Evolutionary conservation across 2,329 filamentous ascomycete species (phyloP), one percentile per base, ranked within the genome.

Genomic region (Uncinocarpus reesii): DNA sequence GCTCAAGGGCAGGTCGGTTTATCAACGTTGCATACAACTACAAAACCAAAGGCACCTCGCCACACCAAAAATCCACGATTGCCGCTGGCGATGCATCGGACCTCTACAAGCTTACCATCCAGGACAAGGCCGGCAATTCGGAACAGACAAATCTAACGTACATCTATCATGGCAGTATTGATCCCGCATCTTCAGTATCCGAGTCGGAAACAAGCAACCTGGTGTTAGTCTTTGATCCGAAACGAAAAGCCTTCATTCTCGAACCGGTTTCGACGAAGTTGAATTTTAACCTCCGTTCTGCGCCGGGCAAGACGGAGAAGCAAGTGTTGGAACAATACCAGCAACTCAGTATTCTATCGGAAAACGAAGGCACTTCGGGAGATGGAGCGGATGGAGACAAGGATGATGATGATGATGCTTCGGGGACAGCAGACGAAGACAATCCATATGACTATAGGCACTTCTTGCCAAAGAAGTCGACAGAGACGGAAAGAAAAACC

Each of bases 241-340:
- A 74, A 15, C 80, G 79, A 45, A 80, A 90, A 59, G 82, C 77
- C 48, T 92, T 92, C 56, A 80, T 92, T 23, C 75, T 95, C 47
- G 87, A 95, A 68, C 80, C 80, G 44, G 72, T 95, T 47, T 79
- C 86, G 61, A 83, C 81, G n/a, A 81, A 81, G 32, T 84, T 94
- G 66, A 82, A 86, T 59, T 89, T 95, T 82, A 95, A 95, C 64
- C 69, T 95, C 47, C 80, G 78, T 45, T 79, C 76, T 48, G 80
- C 80, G 11, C 85, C 83, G 2, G 77, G 74, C 55, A 81, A 83
- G 58, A 70, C 73, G 47, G 78, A 86, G 46, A 76, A 77, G 24
- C 78, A 75, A 58, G 71, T 93, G 34, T 74, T 78, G 41, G 75
- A 79, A 42, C 75, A 82, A 59, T 81, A 86, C 60, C 73, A 79